Evolutionary conservation across 1,284 basidiomycete species (phyloP), one percentile per base, ranked within the genome.

Genomic region (Peniophora sp.): DNA sequence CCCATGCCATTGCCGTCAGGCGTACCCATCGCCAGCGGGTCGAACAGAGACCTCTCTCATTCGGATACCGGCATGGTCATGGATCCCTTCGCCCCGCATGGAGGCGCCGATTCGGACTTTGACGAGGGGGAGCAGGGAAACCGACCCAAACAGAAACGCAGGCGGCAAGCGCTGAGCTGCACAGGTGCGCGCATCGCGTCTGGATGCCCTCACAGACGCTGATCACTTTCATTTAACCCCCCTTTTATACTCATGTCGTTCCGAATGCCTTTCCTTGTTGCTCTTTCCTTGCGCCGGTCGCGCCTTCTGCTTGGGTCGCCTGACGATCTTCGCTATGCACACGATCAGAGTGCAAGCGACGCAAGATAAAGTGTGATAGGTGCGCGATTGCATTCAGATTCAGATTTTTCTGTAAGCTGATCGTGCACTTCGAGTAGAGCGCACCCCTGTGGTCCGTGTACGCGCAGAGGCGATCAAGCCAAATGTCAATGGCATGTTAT

Each of bases 101-200:
- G 55, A 22, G 57, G 59, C 9, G 61, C 65, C 45, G 79, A 81
- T 35, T 78, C 77, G 43, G 73, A 72, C 49, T 61, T 61, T 11
- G 80, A 83, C 36, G 75, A 80, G 45, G 56, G 60, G 3, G 72
- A 71, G 50, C 73, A 72, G 20, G 82, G 78, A 16, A 35, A 25
- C 47, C 53, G 56, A 36, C 81, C 79, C 25, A 86, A 86, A 71
- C 87, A 86, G 76, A 87, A 85, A 64, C 71, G 85, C 48, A 72
- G 85, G 50, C 69, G 85, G 50, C 85, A 88, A 61, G 83, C 85
- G 36, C 65, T 88, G 58, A 88, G 85, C 59, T 88, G 85, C 65
- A 88, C 85, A 52, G 85, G 85, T 86, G 63, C 70, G 77, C 69
- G 50, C 47, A 45, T 50, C 47, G 41, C 39, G 49, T 39, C 54